Percentiles rank a stretch among this genome's conserved stretches.
Conservation (phyloP, 352 stramenopile genomes). For the Elongisporangium anandrum region DNA sequence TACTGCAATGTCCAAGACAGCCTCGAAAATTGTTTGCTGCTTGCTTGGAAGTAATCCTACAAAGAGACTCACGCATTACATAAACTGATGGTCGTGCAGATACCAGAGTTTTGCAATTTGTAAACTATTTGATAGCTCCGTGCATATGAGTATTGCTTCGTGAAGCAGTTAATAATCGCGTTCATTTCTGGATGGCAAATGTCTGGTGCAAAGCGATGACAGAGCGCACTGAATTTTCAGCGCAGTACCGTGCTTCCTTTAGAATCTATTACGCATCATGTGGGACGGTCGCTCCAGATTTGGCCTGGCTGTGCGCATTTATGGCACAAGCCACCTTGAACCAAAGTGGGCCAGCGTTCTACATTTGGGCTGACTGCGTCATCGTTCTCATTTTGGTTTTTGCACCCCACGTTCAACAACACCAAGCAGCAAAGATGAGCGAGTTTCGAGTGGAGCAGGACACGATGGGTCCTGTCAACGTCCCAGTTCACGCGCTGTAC, state of each 20-base stretch:
- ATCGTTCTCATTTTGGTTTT: neutral
- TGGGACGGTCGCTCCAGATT: neutral
- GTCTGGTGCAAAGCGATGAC: too few species aligned
- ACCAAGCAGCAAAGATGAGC: conserved; percentile 5
- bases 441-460: conserved; percentile 45
- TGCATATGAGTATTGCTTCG: too few species aligned
- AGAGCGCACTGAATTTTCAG: too few species aligned
- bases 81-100: neutral
- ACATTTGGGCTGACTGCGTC: neutral
- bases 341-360: neutral
- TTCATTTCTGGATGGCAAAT: too few species aligned
- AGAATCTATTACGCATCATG: too few species aligned
- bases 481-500: conserved; percentile 38
- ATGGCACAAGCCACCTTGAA: neutral
- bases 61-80: neutral
- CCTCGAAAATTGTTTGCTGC: conserved; percentile 77
- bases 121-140: too few species aligned
- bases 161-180: too few species aligned
- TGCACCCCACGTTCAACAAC: neutral
- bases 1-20: conserved; percentile 74
- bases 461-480: conserved; percentile 52
- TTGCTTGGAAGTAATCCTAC: conserved; percentile 39
- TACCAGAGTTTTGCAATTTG: neutral
- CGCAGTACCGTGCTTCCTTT: too few species aligned
- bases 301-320: neutral